Evolutionary conservation across 371 early-diverging fungal genomes (phyloP), one percentile per base, ranked within the genome.

Genomic region (Parasitella parasitica): DNA sequence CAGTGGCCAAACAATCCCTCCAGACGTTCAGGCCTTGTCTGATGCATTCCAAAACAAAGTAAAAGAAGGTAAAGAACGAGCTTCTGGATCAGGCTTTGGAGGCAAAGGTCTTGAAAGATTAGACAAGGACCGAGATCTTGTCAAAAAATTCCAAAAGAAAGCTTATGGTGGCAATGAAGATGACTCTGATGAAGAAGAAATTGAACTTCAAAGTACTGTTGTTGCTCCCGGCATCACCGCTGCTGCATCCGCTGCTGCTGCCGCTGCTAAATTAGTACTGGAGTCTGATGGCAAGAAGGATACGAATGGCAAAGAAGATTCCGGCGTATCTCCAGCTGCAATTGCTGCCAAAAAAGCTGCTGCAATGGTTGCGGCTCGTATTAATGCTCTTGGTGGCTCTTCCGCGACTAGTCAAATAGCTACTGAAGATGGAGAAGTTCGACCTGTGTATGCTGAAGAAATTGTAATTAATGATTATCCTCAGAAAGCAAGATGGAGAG

Each of bases 391-490:
- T 65, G 57, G 57, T 54, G 66, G 77, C 20, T 27, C 27, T 54
- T 52, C 63, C 70, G 6, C 60, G 30, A 28, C 27, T 61, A 8
- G 15, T 64, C 70, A 34, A 71, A 52, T 18, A 52, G 46, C 61
- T 54, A 63, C 69, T 1, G 65, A 73, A 16, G 71, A 70, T 35
- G 64, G 59, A 2, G 78, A 78, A 49, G 60, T 64, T 4, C 67
- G 60, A 15, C 78, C 77, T 38, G 85, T 66, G n/a, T 88, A 76
- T 77, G 78, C 90, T 8, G 83, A 86, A 64, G 98, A 99, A 74
- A 89, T 99, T 68, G 91, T 92, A 63, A 97, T 99, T 73, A 99
- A 99, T 72, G 98, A 99, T 75, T 97, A 90, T 68, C 97, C 97
- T 27, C 94, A 94, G 68, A 92, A 93, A 73, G 97, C 98, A n/a